phyloP scores from a whole-genome alignment of 768 basidiomycete species.

The Kwoniella mangroviensis region DNA sequence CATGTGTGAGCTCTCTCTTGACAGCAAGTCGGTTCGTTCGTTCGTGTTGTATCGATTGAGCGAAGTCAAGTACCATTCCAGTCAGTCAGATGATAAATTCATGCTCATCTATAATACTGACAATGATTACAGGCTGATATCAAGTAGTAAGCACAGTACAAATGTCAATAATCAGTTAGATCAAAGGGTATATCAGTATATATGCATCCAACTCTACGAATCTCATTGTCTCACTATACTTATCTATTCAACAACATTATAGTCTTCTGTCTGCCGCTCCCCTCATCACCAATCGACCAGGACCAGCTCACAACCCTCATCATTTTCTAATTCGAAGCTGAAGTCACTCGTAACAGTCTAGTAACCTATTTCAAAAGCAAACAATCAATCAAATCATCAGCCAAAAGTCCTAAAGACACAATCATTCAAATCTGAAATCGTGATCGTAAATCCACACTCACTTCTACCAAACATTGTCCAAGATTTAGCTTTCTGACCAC shows the following conservation, averaged over 20 bases:
- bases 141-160: background rate
- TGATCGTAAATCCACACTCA: constrained; percentile 39
- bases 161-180: background rate
- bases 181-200: background rate
- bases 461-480: constrained; percentile 92
- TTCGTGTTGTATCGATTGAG: too few species aligned
- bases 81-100: background rate
- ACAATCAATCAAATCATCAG: background rate
- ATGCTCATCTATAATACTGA: background rate
- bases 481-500: constrained; percentile 83
- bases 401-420: background rate
- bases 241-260: constrained; percentile 5
- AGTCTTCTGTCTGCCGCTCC: background rate
- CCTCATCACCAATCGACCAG: background rate
- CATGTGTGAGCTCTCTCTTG: too few species aligned
- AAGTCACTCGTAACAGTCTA: background rate
- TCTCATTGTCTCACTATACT: background rate
- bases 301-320: too few species aligned
- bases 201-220: background rate
- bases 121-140: background rate
- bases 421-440: background rate
- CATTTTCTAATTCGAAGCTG: too few species aligned
- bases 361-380: constrained; percentile 6
- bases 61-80: too few species aligned
- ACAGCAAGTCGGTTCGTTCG: too few species aligned